phyloP scores from a whole-genome alignment of 177 flowering plant genomes.

The Vitis hybrid region DNA sequence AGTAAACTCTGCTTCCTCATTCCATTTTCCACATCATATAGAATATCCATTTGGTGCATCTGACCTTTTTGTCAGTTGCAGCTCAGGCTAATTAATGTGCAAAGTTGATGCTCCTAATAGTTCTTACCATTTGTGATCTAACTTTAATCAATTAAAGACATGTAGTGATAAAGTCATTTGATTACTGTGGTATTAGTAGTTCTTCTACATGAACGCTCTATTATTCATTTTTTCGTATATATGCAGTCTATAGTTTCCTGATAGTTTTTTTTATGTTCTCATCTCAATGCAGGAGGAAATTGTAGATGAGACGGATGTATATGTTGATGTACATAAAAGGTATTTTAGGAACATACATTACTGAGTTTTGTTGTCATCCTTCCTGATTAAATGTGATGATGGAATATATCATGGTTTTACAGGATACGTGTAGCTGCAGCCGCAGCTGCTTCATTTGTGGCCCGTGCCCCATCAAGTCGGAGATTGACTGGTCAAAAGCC shows the following conservation, averaged over 20 bases:
- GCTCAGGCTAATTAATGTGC: no score
- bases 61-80: no score
- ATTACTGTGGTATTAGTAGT: no score
- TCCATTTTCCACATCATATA: not conserved
- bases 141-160: no score
- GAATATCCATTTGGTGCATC: no score
- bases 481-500: slow-evolving; percentile 65
- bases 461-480: slow-evolving; percentile 82
- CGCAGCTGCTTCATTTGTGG: slow-evolving; percentile 94
- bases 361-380: no score
- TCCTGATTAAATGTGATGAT: no score
- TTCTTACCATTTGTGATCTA: no score
- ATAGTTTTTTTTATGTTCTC: slow-evolving; percentile 3
- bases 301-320: slow-evolving; percentile 99
- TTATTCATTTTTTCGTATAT: not conserved
- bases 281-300: slow-evolving; percentile 84
- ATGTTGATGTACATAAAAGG: slow-evolving; percentile 97
- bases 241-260: slow-evolving; percentile 2
- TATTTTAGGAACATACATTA: slow-evolving; percentile 10
- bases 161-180: no score
- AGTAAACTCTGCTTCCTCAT: slow-evolving; percentile 32
- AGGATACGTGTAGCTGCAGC: slow-evolving; percentile 99
- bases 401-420: slow-evolving; percentile 11
- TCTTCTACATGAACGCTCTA: no score
- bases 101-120: no score